Conservation (phyloP, 257 asterid species). For the Nicotiana benthamiana region DNA sequence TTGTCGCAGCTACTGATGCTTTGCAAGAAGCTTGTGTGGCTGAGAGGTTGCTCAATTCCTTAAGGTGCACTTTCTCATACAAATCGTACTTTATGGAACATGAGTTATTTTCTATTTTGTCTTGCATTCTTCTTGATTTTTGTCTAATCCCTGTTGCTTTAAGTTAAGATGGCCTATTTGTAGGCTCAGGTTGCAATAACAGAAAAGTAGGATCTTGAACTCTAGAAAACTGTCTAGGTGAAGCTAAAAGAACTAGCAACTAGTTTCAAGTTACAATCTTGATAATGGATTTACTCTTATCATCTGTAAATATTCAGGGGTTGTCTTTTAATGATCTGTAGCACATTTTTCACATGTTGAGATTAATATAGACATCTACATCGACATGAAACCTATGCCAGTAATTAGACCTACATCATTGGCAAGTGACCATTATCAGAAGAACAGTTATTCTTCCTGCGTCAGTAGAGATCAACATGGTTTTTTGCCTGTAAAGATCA, state of each 20-base stretch:
- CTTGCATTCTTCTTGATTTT: neutral
- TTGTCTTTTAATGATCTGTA: neutral
- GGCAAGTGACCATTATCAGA: neutral
- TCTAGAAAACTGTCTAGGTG: neutral
- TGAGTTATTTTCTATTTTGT: neutral
- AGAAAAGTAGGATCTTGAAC: neutral
- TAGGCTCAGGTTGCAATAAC: neutral
- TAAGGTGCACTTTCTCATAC: slow-evolving; percentile 35
- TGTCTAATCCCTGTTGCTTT: neutral
- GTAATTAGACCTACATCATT: neutral
- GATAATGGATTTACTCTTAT: neutral
- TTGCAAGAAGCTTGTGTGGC: slow-evolving; percentile 76
- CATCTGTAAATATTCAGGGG: neutral
- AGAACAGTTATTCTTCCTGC: neutral
- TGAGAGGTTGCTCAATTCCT: slow-evolving; percentile 67
- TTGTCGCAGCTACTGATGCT: slow-evolving; percentile 64
- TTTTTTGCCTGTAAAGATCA: neutral
- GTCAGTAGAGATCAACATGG: neutral
- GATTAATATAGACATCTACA: neutral
- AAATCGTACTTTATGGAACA: neutral
- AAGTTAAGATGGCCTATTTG: neutral
- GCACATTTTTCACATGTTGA: neutral
- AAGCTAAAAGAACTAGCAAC: neutral
- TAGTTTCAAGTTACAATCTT: neutral
- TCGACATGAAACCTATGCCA: neutral